A percentile compares a stretch with the other conserved stretches of the same genome.
Conservation (phyloP, 2,329 filamentous ascomycete species). For the Penicillium sp. region DNA sequence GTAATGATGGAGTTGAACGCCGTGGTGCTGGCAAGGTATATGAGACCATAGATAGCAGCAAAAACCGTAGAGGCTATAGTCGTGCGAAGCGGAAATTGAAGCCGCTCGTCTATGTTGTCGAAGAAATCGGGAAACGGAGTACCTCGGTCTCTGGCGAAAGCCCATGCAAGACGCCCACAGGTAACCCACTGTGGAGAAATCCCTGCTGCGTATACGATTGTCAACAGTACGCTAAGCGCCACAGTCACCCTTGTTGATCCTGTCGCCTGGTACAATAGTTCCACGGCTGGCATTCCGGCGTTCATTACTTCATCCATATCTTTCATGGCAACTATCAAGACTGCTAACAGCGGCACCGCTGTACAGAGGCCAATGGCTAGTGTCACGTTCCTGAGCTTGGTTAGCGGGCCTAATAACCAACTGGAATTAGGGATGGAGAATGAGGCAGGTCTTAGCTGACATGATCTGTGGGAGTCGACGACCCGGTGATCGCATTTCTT, state of each 20-base stretch:
- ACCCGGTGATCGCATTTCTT: constrained; percentile 14
- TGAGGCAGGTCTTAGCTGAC: background rate
- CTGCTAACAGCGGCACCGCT: background rate
- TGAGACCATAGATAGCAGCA: constrained; percentile 27
- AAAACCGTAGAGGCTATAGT: constrained; percentile 20
- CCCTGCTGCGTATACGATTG: constrained; percentile 17
- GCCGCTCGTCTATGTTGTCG: background rate
- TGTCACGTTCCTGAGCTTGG: constrained; percentile 20
- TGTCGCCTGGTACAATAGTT: constrained; percentile 23
- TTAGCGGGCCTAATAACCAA: background rate
- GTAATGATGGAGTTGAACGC: constrained; percentile 37
- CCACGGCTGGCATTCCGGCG: constrained; percentile 12
- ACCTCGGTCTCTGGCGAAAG: constrained; percentile 32
- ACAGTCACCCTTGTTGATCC: constrained; percentile 20
- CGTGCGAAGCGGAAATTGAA: background rate
- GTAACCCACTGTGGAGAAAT: constrained; percentile 32
- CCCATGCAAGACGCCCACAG: constrained; percentile 31
- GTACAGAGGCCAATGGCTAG: background rate
- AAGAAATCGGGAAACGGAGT: constrained; percentile 4
- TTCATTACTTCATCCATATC: background rate
- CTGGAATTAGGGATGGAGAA: background rate
- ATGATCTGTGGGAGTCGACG: constrained; percentile 17
- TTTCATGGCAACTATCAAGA: background rate
- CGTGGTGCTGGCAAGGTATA: constrained; percentile 30
- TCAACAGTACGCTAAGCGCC: constrained; percentile 12